Evolutionary conservation across 306 rosid species (phyloP).

Genomic region (Acacia melanoxylon): DNA sequence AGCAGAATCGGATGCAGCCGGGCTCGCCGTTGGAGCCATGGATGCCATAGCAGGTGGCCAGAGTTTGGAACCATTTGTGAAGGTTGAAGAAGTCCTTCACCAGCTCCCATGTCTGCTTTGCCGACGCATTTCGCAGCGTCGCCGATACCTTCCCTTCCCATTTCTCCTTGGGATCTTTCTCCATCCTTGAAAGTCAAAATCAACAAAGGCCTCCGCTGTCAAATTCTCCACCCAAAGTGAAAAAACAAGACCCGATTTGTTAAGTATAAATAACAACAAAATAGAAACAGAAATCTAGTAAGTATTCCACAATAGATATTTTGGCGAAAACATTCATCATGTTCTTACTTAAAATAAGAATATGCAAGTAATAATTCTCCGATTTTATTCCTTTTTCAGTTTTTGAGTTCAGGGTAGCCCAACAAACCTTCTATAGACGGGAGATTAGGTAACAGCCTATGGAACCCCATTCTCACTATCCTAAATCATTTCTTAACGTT

Average conservation of each 20-base stretch:
- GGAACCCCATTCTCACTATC: neutral
- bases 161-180: neutral
- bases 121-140: slow-evolving; percentile 17
- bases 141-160: slow-evolving; percentile 53
- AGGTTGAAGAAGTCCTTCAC: slow-evolving; percentile 66
- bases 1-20: slow-evolving; percentile 62
- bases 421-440: too few species aligned
- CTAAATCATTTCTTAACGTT: too few species aligned
- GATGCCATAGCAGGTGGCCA: slow-evolving; percentile 50
- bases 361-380: neutral
- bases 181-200: slow-evolving; percentile 10
- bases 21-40: slow-evolving; percentile 55
- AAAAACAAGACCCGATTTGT: neutral
- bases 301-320: too few species aligned
- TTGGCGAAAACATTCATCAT: neutral
- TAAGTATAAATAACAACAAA: too few species aligned
- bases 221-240: neutral
- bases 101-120: slow-evolving; percentile 51
- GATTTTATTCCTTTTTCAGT: too few species aligned
- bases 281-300: too few species aligned
- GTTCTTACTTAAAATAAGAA: neutral
- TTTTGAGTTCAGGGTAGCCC: too few species aligned
- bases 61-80: slow-evolving; percentile 53
- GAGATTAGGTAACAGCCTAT: too few species aligned
- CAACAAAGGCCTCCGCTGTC: neutral